Conservation (phyloP, 768 basidiomycete genomes). For the Tylopilus balloui region DNA sequence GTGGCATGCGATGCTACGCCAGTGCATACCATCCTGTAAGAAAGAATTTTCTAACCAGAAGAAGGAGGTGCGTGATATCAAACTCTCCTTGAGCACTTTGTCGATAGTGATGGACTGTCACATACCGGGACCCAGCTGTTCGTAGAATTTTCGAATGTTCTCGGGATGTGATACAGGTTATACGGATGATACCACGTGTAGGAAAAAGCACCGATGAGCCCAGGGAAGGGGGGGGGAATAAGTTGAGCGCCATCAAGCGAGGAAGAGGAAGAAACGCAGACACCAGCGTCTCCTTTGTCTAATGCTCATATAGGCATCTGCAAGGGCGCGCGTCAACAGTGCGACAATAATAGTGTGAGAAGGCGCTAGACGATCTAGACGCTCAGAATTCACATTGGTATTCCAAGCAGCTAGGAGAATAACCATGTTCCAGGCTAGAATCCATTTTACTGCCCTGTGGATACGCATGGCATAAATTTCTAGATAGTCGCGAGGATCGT, state of each 20-base stretch:
- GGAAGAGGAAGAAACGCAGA: not conserved
- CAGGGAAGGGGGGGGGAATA: not conserved
- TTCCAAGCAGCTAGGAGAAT: too few species aligned
- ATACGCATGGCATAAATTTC: too few species aligned
- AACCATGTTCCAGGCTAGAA: too few species aligned
- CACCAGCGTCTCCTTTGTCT: not conserved
- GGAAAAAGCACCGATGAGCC: not conserved
- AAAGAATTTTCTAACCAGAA: not conserved
- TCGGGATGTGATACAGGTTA: too few species aligned
- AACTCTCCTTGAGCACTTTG: not conserved
- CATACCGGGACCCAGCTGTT: not conserved
- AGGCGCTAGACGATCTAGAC: too few species aligned
- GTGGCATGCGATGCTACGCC: too few species aligned
- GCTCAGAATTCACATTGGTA: too few species aligned
- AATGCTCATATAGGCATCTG: not conserved
- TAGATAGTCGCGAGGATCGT: too few species aligned
- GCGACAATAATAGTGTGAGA: too few species aligned
- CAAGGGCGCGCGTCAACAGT: not conserved
- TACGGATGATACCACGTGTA: too few species aligned
- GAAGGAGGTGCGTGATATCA: not conserved
- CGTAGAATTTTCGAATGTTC: not conserved
- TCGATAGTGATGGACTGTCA: not conserved
- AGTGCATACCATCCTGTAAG: constrained; percentile 4
- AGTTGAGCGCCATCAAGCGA: not conserved
- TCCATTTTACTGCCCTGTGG: too few species aligned